These are phyloP conservation scores for Coemansia sp. DNA, from an alignment of 192 early-diverging fungal species.

Conservation along the genomic window DNA sequence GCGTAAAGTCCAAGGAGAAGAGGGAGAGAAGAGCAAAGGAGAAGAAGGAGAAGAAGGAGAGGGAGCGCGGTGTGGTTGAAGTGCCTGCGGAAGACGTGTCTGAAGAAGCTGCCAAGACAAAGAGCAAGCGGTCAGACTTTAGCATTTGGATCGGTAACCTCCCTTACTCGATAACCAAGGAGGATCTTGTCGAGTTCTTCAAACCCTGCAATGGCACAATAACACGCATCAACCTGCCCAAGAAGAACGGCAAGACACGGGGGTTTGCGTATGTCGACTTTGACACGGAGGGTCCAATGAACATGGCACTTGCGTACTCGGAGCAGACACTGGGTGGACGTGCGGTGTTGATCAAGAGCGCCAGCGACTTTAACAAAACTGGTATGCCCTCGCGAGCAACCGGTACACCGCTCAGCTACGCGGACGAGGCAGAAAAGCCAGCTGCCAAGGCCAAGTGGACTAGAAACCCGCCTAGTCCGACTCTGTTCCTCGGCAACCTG, in stretches of 20 bases:
- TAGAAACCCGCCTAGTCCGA: conserved; percentile 60
- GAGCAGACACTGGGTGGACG: conserved; percentile 61
- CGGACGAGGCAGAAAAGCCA: neutral
- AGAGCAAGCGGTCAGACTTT: conserved; percentile 57
- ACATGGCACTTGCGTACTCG: conserved; percentile 60
- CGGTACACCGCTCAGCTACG: neutral
- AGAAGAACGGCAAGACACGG: conserved; percentile 36
- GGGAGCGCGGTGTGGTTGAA: neutral
- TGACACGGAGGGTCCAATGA: conserved; percentile 51
- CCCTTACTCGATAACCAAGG: conserved; percentile 57
- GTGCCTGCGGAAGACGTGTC: neutral
- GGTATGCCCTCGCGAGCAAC: conserved; percentile 46
- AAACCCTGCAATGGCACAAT: conserved; percentile 37
- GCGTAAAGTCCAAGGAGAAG: neutral
- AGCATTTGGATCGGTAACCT: conserved; percentile 75
- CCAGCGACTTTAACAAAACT: conserved; percentile 61
- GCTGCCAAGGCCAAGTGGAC: conserved; percentile 48
- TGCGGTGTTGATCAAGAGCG: conserved; percentile 64
- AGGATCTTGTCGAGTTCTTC: conserved; percentile 60
- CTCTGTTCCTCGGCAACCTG: conserved; percentile 69
- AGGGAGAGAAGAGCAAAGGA: neutral
- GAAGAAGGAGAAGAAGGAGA: neutral
- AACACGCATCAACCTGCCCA: conserved; percentile 45
- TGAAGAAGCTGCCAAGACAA: conserved; percentile 15
- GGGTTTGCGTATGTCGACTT: conserved; percentile 77